Conservation (phyloP, 306 rosid species). For the Quercus agrifolia region DNA sequence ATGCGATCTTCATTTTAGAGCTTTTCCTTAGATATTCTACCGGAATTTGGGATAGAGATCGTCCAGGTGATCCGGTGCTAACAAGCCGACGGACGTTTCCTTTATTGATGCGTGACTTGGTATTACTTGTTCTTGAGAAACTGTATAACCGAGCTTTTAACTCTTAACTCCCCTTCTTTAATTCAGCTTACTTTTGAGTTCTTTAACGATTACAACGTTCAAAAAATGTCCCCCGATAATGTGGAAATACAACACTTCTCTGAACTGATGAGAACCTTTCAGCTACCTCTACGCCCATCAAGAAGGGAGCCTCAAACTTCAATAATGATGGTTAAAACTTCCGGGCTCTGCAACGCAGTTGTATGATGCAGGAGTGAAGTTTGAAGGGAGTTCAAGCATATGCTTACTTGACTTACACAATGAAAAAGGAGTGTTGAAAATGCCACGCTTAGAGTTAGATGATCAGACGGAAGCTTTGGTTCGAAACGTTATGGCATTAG, state of each 20-base stretch:
- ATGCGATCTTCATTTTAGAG: too few species aligned
- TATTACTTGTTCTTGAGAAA: neutral
- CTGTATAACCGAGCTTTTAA: neutral
- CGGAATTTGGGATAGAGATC: too few species aligned
- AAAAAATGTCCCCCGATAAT: neutral
- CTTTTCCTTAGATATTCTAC: too few species aligned
- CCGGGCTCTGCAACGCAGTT: too few species aligned
- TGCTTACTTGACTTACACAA: conserved; percentile 26
- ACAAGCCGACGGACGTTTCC: too few species aligned
- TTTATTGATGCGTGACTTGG: neutral
- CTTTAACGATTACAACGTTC: neutral
- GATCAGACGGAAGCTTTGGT: conserved; percentile 26
- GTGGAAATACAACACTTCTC: neutral
- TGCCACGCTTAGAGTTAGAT: conserved; percentile 28
- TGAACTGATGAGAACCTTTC: neutral
- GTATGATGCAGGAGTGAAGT: neutral
- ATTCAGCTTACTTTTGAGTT: neutral
- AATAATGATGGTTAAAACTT: too few species aligned
- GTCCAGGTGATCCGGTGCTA: too few species aligned
- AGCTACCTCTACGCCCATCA: neutral
- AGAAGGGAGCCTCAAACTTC: too few species aligned
- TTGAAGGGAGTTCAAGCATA: neutral
- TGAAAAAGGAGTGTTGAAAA: conserved; percentile 17
- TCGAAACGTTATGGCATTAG: conserved; percentile 35
- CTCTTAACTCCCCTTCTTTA: neutral